phyloP scores from a whole-genome alignment of 495 filamentous ascomycete genomes.

The Neurospora hispaniola region DNA sequence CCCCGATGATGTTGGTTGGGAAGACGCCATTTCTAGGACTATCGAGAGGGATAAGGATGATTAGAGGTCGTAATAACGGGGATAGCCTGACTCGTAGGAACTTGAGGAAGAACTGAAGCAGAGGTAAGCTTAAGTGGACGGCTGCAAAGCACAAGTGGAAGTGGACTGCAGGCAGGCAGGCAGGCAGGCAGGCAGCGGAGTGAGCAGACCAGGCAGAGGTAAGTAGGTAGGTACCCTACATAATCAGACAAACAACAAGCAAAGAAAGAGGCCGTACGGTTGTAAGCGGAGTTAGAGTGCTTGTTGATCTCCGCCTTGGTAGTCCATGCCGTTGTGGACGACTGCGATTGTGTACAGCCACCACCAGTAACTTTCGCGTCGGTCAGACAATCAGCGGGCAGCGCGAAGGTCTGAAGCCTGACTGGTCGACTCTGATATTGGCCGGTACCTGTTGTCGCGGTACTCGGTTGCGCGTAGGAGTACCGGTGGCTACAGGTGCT shows the following conservation, averaged over 20 bases:
- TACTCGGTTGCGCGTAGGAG: not conserved
- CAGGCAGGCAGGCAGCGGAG: not conserved
- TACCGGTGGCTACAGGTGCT: not conserved
- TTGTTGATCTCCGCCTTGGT: not conserved
- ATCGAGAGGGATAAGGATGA: not conserved
- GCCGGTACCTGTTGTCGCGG: not conserved
- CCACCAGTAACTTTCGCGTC: not conserved
- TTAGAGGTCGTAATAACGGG: not conserved
- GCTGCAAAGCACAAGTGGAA: not conserved
- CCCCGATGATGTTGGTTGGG: constrained; percentile 10
- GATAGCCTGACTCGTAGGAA: not conserved
- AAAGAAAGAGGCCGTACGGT: not conserved
- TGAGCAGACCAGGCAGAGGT: not conserved
- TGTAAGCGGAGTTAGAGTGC: not conserved
- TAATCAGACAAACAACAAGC: not conserved
- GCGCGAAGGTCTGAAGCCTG: not conserved
- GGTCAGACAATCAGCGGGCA: not conserved
- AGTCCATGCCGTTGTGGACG: not conserved
- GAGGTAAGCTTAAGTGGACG: not conserved
- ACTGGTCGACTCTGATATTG: not conserved
- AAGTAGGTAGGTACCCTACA: not conserved
- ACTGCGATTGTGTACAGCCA: not conserved
- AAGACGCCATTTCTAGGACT: constrained; percentile 2
- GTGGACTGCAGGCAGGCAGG: not conserved
- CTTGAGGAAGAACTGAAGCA: not conserved